These are phyloP conservation scores for Phytophthora melonis DNA, from an alignment of 352 stramenopile genomes.

Conservation along the genomic window DNA sequence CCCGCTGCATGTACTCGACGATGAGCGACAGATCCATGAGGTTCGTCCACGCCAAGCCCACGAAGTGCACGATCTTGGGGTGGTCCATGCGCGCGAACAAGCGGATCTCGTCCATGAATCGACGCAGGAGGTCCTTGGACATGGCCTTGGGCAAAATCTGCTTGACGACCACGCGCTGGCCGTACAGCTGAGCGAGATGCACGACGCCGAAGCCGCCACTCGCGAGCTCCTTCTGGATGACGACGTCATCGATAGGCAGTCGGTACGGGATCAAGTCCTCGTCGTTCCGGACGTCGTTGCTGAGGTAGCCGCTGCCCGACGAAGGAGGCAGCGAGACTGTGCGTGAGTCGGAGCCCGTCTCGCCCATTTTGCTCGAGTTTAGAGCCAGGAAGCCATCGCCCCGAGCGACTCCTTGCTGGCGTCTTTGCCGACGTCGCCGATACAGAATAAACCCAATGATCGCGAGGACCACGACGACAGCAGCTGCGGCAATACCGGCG, in stretches of 20 bases:
- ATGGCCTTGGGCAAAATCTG: constrained; percentile 46
- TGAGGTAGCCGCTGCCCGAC: constrained; percentile 44
- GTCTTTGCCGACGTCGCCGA: constrained; percentile 23
- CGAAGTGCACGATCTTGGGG: constrained; percentile 50
- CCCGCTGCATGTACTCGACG: constrained; percentile 55
- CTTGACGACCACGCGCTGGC: constrained; percentile 53
- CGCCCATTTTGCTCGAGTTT: constrained; percentile 12
- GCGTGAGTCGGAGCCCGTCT: constrained; percentile 24
- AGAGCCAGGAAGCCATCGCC: constrained; percentile 15
- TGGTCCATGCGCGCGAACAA: constrained; percentile 48
- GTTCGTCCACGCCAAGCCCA: constrained; percentile 61
- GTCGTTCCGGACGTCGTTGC: constrained; percentile 74
- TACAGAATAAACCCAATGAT: constrained; percentile 41
- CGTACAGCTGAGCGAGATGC: constrained; percentile 50
- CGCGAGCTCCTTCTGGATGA: constrained; percentile 47
- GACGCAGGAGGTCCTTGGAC: constrained; percentile 46
- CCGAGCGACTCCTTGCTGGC: neutral
- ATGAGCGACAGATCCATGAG: constrained; percentile 57
- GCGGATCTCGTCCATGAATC: constrained; percentile 57
- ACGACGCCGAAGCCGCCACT: constrained; percentile 68
- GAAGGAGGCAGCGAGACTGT: constrained; percentile 30
- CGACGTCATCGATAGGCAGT: constrained; percentile 55
- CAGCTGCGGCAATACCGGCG: constrained; percentile 25
- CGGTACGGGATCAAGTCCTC: constrained; percentile 63
- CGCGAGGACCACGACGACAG: constrained; percentile 27